These are phyloP conservation scores for Boletus eberwhitei DNA, from an alignment of 768 basidiomycete genomes.

Conservation along the genomic window DNA sequence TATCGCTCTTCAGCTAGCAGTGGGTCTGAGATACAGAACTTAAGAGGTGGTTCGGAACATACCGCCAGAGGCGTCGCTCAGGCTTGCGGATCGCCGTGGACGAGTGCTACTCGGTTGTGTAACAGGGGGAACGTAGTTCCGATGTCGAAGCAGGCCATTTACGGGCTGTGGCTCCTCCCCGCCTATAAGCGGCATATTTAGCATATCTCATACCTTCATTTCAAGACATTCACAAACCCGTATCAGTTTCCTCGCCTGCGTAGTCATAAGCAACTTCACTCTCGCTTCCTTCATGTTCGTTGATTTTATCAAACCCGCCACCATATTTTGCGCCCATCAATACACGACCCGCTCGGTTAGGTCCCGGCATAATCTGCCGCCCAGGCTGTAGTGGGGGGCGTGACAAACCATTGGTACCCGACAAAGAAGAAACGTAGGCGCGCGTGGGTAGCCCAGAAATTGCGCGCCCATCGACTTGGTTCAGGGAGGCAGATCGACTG, in stretches of 20 bases:
- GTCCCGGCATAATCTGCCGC: slow-evolving; percentile 43
- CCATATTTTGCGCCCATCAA: slow-evolving; percentile 40
- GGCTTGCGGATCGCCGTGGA: slow-evolving; percentile 71
- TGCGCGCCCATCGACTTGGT: slow-evolving; percentile 34
- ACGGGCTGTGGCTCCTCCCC: slow-evolving; percentile 27
- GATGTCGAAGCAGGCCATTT: slow-evolving; percentile 27
- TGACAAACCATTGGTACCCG: slow-evolving; percentile 35
- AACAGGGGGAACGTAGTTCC: slow-evolving; percentile 24
- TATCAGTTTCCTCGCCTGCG: slow-evolving; percentile 39
- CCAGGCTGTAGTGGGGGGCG: slow-evolving; percentile 38
- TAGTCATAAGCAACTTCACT: slow-evolving; percentile 34
- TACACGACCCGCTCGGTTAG: slow-evolving; percentile 47
- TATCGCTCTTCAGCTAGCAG: slow-evolving; percentile 27
- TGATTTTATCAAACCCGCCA: slow-evolving; percentile 47
- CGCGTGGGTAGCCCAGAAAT: slow-evolving; percentile 33
- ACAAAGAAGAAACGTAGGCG: slow-evolving; percentile 27
- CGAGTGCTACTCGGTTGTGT: slow-evolving; percentile 46
- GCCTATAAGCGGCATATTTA: slow-evolving; percentile 28
- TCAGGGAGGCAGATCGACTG: slow-evolving; percentile 32
- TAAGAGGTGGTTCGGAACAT: slow-evolving; percentile 23
- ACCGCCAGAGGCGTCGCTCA: slow-evolving; percentile 55
- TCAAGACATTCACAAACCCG: slow-evolving; percentile 28
- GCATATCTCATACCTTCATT: slow-evolving; percentile 9
- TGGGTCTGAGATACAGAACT: slow-evolving; percentile 25
- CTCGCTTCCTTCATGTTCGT: slow-evolving; percentile 42